Evolutionary conservation across 768 basidiomycete species (phyloP).

Genomic region (Kwoniella botswanensis): DNA sequence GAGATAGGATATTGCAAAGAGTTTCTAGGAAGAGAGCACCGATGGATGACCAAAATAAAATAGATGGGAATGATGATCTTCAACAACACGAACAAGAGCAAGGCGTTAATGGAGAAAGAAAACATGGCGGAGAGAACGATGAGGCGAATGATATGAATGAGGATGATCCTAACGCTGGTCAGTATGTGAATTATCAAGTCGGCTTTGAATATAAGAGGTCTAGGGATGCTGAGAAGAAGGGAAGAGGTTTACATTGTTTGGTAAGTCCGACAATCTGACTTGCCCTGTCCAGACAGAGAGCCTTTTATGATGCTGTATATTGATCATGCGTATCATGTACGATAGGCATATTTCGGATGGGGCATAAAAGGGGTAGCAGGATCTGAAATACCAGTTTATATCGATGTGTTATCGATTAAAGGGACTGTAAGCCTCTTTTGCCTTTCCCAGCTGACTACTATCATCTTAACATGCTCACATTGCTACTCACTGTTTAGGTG

Average conservation of each 20-base stretch:
- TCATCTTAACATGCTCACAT: too few relatives aligned
- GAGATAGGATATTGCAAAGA: conserved; percentile 40
- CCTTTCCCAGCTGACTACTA: too few relatives aligned
- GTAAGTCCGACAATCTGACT: conserved; percentile 17
- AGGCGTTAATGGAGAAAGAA: conserved; percentile 22
- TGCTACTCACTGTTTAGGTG: conserved; percentile 14
- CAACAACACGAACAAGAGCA: not conserved
- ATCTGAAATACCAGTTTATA: conserved; percentile 57
- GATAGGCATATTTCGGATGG: conserved; percentile 52
- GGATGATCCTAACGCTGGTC: conserved; percentile 48
- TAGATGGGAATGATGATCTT: not conserved
- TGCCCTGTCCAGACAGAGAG: not conserved
- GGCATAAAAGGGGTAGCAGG: conserved; percentile 56
- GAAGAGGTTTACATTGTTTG: conserved; percentile 52
- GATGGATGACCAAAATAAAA: conserved; percentile 3
- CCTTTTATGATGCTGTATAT: not conserved
- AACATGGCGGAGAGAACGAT: conserved; percentile 24
- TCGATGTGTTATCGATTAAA: conserved; percentile 54
- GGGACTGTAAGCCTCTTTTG: conserved; percentile 47
- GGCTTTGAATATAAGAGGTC: conserved; percentile 52
- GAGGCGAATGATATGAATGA: conserved; percentile 33
- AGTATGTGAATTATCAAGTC: conserved; percentile 57
- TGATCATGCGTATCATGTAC: not conserved
- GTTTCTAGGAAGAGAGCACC: conserved; percentile 29
- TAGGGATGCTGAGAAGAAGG: conserved; percentile 36